Evolutionary conservation across 2,329 filamentous ascomycete species (phyloP), one percentile per base, ranked within the genome.

Genomic region (Pleochaeta shiraiana): DNA sequence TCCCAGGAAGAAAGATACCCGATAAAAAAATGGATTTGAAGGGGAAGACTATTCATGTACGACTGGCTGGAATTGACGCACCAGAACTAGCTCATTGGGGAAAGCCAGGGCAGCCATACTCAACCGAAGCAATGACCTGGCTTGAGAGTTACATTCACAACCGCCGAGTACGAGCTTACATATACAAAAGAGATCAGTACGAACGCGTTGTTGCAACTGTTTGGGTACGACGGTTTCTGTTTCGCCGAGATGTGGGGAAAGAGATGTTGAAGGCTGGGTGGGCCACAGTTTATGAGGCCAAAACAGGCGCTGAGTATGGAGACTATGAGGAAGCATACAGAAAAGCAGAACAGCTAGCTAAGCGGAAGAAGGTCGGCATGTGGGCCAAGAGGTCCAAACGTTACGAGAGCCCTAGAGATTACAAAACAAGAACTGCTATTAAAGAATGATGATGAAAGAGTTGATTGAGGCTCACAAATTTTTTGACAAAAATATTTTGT

Each of bases 11-110:
- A 71, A 84, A 76, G 65, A 80, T 95, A 6, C 91, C 90, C 0
- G 79, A 76, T 14, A 82, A 80, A 65, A 86, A 81, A 72, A 82
- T 85, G 65, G 81, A 83, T 33, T 75, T 95, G 67, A 88, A 82
- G 72, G 84, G 86, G 66, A 84, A 86, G 68, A 96, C 91, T 66
- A 88, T 98, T 69, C 84, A 91, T 63, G 81, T 98, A 65, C 88
- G 93, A 31, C 80, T 98, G 65, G 93, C 93, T 19, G 93, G 93
- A 62, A 78, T 98, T 64, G 93, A 98, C 74, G 93, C 95, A 12
- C 93, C 93, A 1, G 93, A 98, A 76, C 79, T 88, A 65, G 86
- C 91, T 9, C 93, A 98, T 74, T 98, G 96, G 75, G 95, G 95
- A 64, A 83, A 84, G 63, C 86, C 89, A 30, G 88, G 85, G 11